Conservation (phyloP, 805 yeast species). For the Kluyveromyces starmeri region DNA sequence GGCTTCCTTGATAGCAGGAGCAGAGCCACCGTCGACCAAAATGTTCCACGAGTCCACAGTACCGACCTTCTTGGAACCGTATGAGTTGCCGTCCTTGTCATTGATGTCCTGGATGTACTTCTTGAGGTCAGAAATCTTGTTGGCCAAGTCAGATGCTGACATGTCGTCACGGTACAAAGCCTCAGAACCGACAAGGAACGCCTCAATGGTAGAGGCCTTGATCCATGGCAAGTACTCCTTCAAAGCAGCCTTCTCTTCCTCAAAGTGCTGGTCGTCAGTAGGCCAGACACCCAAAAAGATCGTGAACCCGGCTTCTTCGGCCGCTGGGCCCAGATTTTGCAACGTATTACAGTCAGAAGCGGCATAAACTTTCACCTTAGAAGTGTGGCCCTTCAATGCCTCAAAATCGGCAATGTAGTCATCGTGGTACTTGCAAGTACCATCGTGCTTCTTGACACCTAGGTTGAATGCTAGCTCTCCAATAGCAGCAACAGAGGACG, state of each 20-base stretch:
- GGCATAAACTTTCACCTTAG: conserved; percentile 75
- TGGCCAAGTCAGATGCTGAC: conserved; percentile 66
- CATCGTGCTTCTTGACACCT: conserved; percentile 70
- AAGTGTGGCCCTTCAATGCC: conserved; percentile 48
- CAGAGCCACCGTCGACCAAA: conserved; percentile 67
- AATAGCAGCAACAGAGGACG: conserved; percentile 44
- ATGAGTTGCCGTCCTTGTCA: conserved; percentile 77
- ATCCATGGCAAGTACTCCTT: conserved; percentile 60
- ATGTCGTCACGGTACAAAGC: conserved; percentile 86
- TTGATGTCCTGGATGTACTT: conserved; percentile 47
- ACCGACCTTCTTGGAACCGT: conserved; percentile 68
- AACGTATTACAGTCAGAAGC: conserved; percentile 92
- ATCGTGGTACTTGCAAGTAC: conserved; percentile 63
- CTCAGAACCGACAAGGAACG: conserved; percentile 89
- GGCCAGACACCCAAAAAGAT: conserved; percentile 91
- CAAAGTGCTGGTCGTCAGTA: conserved; percentile 69
- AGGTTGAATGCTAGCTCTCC: conserved; percentile 78
- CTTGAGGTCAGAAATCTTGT: conserved; percentile 55
- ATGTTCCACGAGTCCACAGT: conserved; percentile 95
- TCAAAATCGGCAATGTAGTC: conserved; percentile 67
- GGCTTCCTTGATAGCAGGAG: conserved; percentile 66
- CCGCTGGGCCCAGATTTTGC: conserved; percentile 77
- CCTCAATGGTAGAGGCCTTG: conserved; percentile 59
- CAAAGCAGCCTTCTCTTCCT: conserved; percentile 67
- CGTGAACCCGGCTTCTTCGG: conserved; percentile 66